A percentile compares a stretch with the other conserved stretches of the same genome.
phyloP scores from a whole-genome alignment of 140 eudicot genomes.

The Bidens hawaiensis region DNA sequence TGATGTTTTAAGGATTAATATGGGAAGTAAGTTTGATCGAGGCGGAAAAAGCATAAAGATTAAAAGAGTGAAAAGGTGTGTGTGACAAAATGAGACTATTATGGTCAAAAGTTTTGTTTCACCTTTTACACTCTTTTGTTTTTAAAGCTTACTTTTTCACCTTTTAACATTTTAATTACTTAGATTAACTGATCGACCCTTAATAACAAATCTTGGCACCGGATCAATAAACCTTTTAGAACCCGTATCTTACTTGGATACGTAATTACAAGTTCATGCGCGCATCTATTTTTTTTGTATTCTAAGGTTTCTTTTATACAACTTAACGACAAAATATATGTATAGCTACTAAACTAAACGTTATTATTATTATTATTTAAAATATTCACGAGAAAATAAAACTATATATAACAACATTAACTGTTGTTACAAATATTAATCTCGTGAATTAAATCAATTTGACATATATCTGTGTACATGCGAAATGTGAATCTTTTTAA shows the following conservation, averaged over 20 bases:
- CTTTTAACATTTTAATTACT: constrained; percentile 13
- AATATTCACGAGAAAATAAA: no score
- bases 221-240: constrained; percentile 11
- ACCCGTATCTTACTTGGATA: constrained; percentile 1
- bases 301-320: no score
- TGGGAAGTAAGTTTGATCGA: constrained; percentile 10
- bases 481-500: no score
- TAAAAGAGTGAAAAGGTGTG: constrained; percentile 24
- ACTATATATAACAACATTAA: no score
- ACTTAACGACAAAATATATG: no score
- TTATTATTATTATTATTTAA: no score
- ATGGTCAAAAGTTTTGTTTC: constrained; percentile 32
- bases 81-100: constrained; percentile 22
- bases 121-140: constrained; percentile 29
- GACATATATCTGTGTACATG: no score
- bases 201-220: constrained; percentile 18
- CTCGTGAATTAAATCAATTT: no score
- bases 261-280: not conserved
- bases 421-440: no score
- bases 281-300: no score
- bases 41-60: constrained; percentile 9
- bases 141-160: constrained; percentile 20
- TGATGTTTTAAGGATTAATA: not conserved
- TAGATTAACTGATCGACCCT: constrained; percentile 4
- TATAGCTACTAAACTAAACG: no score